These are phyloP conservation scores for Apiospora sp. DNA, from an alignment of 2,329 filamentous ascomycete species.

Conservation along the genomic window DNA sequence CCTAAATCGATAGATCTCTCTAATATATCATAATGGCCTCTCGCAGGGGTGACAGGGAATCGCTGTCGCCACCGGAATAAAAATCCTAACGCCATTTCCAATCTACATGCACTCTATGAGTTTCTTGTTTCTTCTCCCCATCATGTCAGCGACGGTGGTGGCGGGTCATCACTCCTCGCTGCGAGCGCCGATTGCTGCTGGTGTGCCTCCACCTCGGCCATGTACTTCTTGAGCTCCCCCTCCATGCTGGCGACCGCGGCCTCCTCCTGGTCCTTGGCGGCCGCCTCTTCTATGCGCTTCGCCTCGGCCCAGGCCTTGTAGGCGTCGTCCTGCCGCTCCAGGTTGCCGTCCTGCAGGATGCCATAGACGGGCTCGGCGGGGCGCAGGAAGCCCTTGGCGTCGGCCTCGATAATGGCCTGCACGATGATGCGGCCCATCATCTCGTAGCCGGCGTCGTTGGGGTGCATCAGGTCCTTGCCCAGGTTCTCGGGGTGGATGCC, in stretches of 20 bases:
- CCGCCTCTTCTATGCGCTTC: neutral
- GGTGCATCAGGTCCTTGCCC: constrained; percentile 36
- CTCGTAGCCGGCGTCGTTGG: constrained; percentile 42
- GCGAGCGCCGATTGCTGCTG: constrained; percentile 1
- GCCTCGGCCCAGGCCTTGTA: constrained; percentile 23
- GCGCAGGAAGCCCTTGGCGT: constrained; percentile 42
- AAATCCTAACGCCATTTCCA: neutral
- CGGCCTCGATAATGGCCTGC: constrained; percentile 44
- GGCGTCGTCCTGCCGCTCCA: constrained; percentile 34
- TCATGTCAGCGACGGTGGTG: neutral
- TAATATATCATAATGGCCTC: no score
- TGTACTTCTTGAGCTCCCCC: constrained; percentile 24
- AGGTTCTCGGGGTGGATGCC: constrained; percentile 34
- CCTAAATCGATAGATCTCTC: no score
- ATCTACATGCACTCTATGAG: neutral
- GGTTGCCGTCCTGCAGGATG: constrained; percentile 43
- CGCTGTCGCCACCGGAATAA: neutral
- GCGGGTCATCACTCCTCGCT: neutral
- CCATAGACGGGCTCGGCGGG: constrained; percentile 39
- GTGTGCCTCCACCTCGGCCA: neutral
- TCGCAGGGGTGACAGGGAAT: no score
- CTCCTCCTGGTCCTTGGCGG: constrained; percentile 22
- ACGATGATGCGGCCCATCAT: constrained; percentile 46
- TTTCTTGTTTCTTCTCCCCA: neutral
- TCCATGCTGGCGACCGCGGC: constrained; percentile 26